phyloP scores from a whole-genome alignment of 352 stramenopile genomes.

The Discostella stelligera region DNA sequence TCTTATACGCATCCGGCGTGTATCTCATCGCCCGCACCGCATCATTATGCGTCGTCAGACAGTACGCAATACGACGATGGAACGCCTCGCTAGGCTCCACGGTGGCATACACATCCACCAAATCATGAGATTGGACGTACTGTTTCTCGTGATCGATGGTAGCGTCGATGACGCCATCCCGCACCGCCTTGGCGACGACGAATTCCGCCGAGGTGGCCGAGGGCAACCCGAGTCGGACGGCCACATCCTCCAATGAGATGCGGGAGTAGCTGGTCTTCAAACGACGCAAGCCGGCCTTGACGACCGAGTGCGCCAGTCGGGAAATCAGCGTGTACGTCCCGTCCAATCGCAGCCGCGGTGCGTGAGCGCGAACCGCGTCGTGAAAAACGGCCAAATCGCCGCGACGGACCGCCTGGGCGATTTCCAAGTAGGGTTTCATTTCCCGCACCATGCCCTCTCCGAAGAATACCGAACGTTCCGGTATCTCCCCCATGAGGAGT shows the following conservation, averaged over 20 bases:
- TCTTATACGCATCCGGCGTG: slow-evolving; percentile 96
- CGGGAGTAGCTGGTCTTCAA: slow-evolving; percentile 93
- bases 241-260: slow-evolving; percentile 90
- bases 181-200: slow-evolving; percentile 96
- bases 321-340: slow-evolving; percentile 95
- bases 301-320: slow-evolving; percentile 95
- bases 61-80: slow-evolving; percentile 96
- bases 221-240: slow-evolving; percentile 90
- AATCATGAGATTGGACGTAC: slow-evolving; percentile 88
- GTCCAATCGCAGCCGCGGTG: slow-evolving; percentile 88
- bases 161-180: slow-evolving; percentile 97
- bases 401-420: slow-evolving; percentile 94
- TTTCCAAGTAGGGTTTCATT: slow-evolving; percentile 90
- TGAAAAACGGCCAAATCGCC: slow-evolving; percentile 95
- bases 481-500: slow-evolving; percentile 97
- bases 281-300: slow-evolving; percentile 97
- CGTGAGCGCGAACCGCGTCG: slow-evolving; percentile 87
- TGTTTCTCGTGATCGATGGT: slow-evolving; percentile 95
- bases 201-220: slow-evolving; percentile 92
- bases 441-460: slow-evolving; percentile 85
- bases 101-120: slow-evolving; percentile 89
- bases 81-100: slow-evolving; percentile 94
- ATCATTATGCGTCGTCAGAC: slow-evolving; percentile 98
- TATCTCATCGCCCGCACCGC: slow-evolving; percentile 97
- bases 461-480: slow-evolving; percentile 91